Percentiles rank a stretch among this genome's conserved stretches.
Conservation (phyloP, 2,329 filamentous ascomycete species). For the Raffaelea deltoideospora region DNA sequence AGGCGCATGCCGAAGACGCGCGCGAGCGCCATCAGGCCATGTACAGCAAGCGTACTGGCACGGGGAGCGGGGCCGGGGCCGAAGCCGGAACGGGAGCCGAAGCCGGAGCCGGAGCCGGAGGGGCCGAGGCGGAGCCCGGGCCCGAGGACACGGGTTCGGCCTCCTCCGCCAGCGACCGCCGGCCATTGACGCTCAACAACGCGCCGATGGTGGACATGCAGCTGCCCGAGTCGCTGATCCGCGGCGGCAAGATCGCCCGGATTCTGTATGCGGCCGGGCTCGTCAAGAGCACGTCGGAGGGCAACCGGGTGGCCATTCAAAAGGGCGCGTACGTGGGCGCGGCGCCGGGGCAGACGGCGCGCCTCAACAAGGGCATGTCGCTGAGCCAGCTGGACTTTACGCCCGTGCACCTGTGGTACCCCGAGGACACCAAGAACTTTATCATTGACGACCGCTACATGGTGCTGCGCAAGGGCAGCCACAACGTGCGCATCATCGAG, state of each 20-base stretch:
- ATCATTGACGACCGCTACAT: conserved; percentile 44
- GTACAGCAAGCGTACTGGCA: conserved; percentile 26
- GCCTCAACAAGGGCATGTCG: conserved; percentile 23
- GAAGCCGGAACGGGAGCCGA: background rate
- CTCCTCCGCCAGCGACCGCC: background rate
- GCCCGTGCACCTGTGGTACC: conserved; percentile 43
- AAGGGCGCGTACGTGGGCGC: conserved; percentile 48
- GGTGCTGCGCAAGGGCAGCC: conserved; percentile 47
- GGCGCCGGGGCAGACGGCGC: conserved; percentile 18
- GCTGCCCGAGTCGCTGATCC: conserved; percentile 42
- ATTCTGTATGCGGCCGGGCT: conserved; percentile 48
- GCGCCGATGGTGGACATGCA: conserved; percentile 38
- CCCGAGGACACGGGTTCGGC: too few relatives aligned
- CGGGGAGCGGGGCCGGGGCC: conserved; percentile 2
- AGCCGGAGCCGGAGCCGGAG: conserved; percentile 5
- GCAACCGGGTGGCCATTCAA: conserved; percentile 37
- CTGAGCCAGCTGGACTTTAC: conserved; percentile 43
- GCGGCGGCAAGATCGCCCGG: conserved; percentile 36
- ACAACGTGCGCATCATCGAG: conserved; percentile 46
- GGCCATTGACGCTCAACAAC: conserved; percentile 23
- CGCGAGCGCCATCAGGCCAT: conserved; percentile 36
- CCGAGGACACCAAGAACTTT: conserved; percentile 41
- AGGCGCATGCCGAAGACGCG: conserved; percentile 45
- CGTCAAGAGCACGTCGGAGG: conserved; percentile 38
- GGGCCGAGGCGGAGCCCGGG: background rate